Conservation (phyloP, 331 rosid species). For the Pyracantha coccinea region DNA sequence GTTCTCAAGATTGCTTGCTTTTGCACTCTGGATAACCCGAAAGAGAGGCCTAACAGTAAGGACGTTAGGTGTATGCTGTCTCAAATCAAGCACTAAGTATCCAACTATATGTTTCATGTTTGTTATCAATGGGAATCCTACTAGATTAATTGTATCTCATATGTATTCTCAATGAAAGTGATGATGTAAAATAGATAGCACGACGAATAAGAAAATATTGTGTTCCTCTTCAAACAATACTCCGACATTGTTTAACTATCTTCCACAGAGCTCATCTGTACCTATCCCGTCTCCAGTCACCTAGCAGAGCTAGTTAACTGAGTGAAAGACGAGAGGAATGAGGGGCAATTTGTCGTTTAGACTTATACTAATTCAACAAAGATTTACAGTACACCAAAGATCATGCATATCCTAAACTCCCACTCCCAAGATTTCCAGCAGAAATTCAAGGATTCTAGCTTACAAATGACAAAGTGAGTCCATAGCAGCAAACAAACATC, state of each 20-base stretch:
- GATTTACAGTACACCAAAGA: background rate
- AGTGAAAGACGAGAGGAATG: background rate
- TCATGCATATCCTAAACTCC: background rate
- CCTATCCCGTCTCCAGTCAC: too few species aligned
- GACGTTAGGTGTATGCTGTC: conserved; percentile 68
- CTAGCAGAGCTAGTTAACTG: background rate
- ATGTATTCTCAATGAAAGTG: background rate
- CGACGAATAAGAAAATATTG: background rate
- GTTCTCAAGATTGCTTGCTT: conserved; percentile 83
- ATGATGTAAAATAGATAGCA: background rate
- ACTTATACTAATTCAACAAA: background rate
- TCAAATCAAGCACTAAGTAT: conserved; percentile 56
- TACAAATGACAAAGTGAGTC: background rate
- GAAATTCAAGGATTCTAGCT: background rate
- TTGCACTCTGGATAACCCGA: conserved; percentile 78
- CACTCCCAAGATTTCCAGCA: background rate
- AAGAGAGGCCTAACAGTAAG: conserved; percentile 86
- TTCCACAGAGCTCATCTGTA: background rate
- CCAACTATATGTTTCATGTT: background rate
- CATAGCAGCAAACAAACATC: background rate
- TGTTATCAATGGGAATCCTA: background rate
- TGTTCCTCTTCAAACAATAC: background rate
- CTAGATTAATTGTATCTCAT: background rate
- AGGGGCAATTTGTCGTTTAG: background rate
- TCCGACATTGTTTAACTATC: background rate